phyloP scores from a whole-genome alignment of 768 basidiomycete genomes.

The Multifurca ochricompacta region DNA sequence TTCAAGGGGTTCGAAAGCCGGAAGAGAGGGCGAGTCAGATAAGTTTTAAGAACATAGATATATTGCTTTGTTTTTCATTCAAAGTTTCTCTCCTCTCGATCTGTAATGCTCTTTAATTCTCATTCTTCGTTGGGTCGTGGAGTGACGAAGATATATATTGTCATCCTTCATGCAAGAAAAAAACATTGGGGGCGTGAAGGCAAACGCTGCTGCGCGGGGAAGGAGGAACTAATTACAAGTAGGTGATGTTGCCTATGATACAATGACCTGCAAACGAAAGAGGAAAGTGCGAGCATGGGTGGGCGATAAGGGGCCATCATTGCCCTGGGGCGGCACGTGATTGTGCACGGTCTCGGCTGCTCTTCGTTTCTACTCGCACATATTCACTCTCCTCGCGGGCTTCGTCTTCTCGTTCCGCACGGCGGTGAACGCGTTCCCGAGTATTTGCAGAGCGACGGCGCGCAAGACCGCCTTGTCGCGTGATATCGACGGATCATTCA shows the following conservation, averaged over 20 bases:
- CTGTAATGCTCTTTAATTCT: too few relatives aligned
- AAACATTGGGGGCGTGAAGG: background rate
- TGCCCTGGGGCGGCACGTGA: background rate
- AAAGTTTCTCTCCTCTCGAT: background rate
- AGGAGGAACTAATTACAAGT: background rate
- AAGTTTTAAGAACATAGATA: background rate
- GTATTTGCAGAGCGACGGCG: slow-evolving; percentile 74
- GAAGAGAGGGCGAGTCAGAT: slow-evolving; percentile 19
- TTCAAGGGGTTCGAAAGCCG: slow-evolving; percentile 52
- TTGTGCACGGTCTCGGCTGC: slow-evolving; percentile 39
- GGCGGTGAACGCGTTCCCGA: slow-evolving; percentile 69
- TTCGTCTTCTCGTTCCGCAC: slow-evolving; percentile 55
- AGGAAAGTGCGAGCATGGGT: background rate
- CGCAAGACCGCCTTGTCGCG: slow-evolving; percentile 58
- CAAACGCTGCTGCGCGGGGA: too few relatives aligned
- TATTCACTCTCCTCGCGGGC: slow-evolving; percentile 64
- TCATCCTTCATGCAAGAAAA: too few relatives aligned
- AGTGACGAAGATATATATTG: too few relatives aligned
- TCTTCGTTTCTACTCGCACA: slow-evolving; percentile 72
- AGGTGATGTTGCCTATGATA: slow-evolving; percentile 9
- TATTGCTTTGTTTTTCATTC: background rate
- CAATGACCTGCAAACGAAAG: slow-evolving; percentile 6
- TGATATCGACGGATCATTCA: slow-evolving; percentile 48
- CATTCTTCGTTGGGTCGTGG: too few relatives aligned
- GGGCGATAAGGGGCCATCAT: background rate